A percentile compares a stretch with the other conserved stretches of the same genome.
Evolutionary conservation across 176 grass and related monocot species (phyloP).

Genomic region (Raddia distichophylla): DNA sequence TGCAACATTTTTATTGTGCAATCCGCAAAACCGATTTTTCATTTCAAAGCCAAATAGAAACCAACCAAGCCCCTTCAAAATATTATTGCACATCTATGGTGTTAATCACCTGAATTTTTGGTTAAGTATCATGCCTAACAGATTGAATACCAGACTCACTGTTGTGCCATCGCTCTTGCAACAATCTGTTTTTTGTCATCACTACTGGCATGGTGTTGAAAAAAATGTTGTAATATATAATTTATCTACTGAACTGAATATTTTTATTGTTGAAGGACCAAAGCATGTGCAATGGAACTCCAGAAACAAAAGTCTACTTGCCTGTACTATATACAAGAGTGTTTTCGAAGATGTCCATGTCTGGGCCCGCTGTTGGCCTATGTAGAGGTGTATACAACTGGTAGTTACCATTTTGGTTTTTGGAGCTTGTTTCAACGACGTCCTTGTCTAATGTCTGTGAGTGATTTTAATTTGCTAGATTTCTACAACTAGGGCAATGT

Average conservation of each 20-base stretch:
- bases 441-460: background rate
- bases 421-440: background rate
- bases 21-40: background rate
- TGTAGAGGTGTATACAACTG: slow-evolving; percentile 6
- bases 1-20: background rate
- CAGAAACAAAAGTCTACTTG: background rate
- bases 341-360: slow-evolving; percentile 1
- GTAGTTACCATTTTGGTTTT: background rate
- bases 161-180: slow-evolving; percentile 5
- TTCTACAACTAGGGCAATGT: background rate
- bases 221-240: background rate
- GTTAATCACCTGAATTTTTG: background rate
- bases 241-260: slow-evolving; percentile 11
- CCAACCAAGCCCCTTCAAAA: background rate
- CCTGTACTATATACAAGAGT: too few species aligned
- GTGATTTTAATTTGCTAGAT: background rate
- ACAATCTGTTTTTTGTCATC: background rate
- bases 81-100: background rate
- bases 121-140: slow-evolving; percentile 10
- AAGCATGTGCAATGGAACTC: slow-evolving; percentile 19
- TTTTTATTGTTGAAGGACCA: slow-evolving; percentile 16
- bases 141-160: background rate
- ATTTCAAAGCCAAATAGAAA: slow-evolving; percentile 19
- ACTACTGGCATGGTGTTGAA: background rate
- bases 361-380: background rate